Evolutionary conservation across 2,329 filamentous ascomycete species (phyloP).

Genomic region (Fusarium luffae): DNA sequence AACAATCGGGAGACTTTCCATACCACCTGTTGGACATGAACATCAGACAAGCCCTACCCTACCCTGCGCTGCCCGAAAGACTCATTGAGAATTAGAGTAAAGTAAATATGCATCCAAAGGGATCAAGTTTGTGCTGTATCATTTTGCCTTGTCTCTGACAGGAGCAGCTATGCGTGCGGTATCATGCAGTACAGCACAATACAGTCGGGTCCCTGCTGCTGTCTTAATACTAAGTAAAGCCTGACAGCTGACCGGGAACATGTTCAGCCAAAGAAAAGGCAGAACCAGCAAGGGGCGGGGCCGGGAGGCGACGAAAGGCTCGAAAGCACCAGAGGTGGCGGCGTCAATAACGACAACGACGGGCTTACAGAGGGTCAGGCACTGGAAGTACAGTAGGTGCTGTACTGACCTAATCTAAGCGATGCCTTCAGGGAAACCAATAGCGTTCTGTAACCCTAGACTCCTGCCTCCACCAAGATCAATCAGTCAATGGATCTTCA

Average conservation of each 20-base stretch:
- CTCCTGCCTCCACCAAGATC: conserved; percentile 11
- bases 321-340: conserved; percentile 24
- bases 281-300: conserved; percentile 22
- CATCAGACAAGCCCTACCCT: neutral
- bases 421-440: conserved; percentile 15
- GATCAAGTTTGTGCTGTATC: neutral
- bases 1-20: conserved; percentile 27
- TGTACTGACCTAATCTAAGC: neutral
- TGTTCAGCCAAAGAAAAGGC: conserved; percentile 13
- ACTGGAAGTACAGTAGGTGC: neutral
- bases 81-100: neutral
- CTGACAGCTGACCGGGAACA: conserved; percentile 12
- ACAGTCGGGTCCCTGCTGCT: neutral
- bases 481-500: conserved; percentile 35
- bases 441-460: neutral
- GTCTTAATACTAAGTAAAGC: neutral
- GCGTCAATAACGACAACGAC: conserved; percentile 28
- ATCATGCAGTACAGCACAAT: neutral
- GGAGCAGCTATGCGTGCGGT: neutral
- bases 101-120: neutral
- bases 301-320: conserved; percentile 9
- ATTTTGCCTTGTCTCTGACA: neutral
- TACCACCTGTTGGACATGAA: neutral
- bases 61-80: neutral
- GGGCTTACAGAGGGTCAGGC: conserved; percentile 21